Base-by-base conservation (phyloP, 371 early-diverging fungal genomes). In the Rhizopus stolonifer region DNA sequence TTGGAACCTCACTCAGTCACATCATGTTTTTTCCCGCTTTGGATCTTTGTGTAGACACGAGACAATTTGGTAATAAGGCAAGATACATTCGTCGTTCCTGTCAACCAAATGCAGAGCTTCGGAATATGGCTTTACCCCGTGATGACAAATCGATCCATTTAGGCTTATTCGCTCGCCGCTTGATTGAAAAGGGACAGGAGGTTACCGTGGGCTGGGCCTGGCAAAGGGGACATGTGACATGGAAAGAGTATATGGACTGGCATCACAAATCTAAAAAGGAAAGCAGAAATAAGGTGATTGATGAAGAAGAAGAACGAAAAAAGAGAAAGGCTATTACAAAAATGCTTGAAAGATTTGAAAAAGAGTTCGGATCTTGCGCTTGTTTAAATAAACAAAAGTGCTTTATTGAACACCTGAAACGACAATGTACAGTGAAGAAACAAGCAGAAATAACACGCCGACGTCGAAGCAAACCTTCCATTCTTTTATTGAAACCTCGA, bases 31-130 rank as follows among this genome's bases (percentile, higher is more conserved):
- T 89, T 54, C 87, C 88, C 0, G 76, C 79, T 1, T 56, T 86
- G 25, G 79, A 87, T 34, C 65, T 88, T 13, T 81, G 76, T 23
- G 82, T 93, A 1, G 93, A 93, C 60, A 85, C 89, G 47, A 77
- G 91, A 17, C 70, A 79, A 15, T 74, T 71, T 44, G 88, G 88
- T 10, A 80, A 80, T 14, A 84, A 88, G 38, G 84, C 85, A 7
- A 72, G 89, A 29, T 89, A 80, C 60, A 74, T 86, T 22, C 76
- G 92, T 19, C 72, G 83, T 32, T 84, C 82, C 17, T 93, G 93
- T 64, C 60, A 66, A 18, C 81, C 87, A 17, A 93, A 91, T 58
- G 83, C 84, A 8, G 84, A 74, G 44, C 56, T 90, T 49, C 64
- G 79, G 38, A 87, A 84, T 49, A 77, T 91, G 18, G 65, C 80